Base-by-base conservation (phyloP, 768 basidiomycete genomes). In the Rhizopogon vesiculosus region DNA sequence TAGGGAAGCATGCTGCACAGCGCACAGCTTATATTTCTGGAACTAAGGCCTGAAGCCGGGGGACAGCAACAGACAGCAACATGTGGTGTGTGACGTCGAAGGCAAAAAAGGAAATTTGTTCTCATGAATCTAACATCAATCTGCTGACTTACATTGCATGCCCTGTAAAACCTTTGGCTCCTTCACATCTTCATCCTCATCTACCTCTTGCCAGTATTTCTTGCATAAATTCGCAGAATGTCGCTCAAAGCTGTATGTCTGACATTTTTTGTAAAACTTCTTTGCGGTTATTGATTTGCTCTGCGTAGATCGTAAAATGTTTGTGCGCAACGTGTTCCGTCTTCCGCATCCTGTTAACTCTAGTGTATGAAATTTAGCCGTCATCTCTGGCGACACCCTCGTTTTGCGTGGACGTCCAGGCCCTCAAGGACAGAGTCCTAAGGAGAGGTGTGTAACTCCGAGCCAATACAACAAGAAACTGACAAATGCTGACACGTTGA, bases 371-470 rank as follows among this genome's bases (percentile, higher is more conserved):
- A 61, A 44, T 12, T 53, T 68, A 93, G 93, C 91, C 66, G 92
- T 91, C 63, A 82, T 91, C 59, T 96, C 93, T 43, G 93, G 92
- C 39, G 94, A 96, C 70, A 89, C 93, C 42, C 82, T 95, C 55
- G 80, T 96, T 55, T 75, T 97, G 53, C 86, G 93, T 71, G 87
- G 81, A 61, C 80, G 83, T 58, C 84, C 81, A 41, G 87, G 85
- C 38, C 81, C 86, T 1, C 89, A 91, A 66, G 93, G 93, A 7
- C 91, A 93, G 69, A 84, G 86, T 54, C 86, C 92, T 1, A 96
- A 95, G 75, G 93, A 97, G 73, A 82, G 91, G 93, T 90, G 61
- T 55, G 76, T 65, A 1, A 16, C 12, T 29, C 19, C 45, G 22
- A 50, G 42, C 41, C 43, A 40, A 51, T 38, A 28, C 43, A 19